Percentiles rank a stretch among this genome's conserved stretches.
Evolutionary conservation across 495 filamentous ascomycete genomes (phyloP).

Genomic region (Trichoderma asperelloides): DNA sequence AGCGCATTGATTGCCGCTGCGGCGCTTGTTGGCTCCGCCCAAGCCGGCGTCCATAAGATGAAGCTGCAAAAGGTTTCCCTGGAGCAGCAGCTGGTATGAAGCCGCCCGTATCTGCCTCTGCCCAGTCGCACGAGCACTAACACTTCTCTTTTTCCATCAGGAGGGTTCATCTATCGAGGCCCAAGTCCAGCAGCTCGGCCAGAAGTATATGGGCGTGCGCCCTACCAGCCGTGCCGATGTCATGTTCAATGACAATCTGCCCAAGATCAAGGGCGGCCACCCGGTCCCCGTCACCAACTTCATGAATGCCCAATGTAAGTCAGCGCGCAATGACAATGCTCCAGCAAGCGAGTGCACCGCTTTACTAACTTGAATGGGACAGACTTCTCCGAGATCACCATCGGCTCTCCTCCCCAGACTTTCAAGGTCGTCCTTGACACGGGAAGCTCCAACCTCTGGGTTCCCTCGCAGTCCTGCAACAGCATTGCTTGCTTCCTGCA

Average conservation of each 20-base stretch:
- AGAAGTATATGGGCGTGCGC: conserved; percentile 89
- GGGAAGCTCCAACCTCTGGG: conserved; percentile 98
- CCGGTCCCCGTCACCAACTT: conserved; percentile 92
- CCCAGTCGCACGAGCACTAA: not conserved
- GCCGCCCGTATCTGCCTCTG: conserved; percentile 3
- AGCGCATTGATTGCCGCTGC: conserved; percentile 63
- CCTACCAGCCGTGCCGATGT: conserved; percentile 58
- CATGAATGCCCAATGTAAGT: conserved; percentile 95
- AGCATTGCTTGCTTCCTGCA: conserved; percentile 99
- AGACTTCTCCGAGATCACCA: conserved; percentile 95
- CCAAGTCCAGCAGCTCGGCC: conserved; percentile 72
- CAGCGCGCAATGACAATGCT: not conserved
- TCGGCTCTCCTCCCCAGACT: conserved; percentile 83
- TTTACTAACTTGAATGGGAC: conserved; percentile 18
- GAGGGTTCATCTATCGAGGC: conserved; percentile 66
- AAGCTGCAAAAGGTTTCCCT: conserved; percentile 96
- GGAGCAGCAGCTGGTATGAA: conserved; percentile 79
- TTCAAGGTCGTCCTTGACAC: conserved; percentile 99
- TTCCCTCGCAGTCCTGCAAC: conserved; percentile 79
- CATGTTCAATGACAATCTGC: conserved; percentile 66
- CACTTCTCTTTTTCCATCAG: conserved; percentile 33
- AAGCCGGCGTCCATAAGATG: conserved; percentile 82
- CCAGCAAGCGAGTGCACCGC: not conserved
- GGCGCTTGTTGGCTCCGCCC: conserved; percentile 71
- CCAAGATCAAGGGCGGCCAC: conserved; percentile 61